phyloP scores from a whole-genome alignment of 2,329 filamentous ascomycete genomes.

The Mycosphaerella arachidis region DNA sequence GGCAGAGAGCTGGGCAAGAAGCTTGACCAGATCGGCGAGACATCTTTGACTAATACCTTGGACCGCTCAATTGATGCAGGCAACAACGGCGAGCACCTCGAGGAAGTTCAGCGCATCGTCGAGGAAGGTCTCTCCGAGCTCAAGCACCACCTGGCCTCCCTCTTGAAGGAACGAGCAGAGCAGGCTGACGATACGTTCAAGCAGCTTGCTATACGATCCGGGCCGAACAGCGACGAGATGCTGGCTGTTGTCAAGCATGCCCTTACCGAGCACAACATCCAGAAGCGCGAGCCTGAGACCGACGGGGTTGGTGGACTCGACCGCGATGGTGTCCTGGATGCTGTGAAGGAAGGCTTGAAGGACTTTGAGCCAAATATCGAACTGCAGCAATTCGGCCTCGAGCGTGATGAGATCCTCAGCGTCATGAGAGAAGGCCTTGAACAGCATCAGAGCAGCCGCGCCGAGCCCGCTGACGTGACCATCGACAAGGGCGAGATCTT shows the following conservation, averaged over 20 bases:
- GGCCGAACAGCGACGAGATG: slow-evolving; percentile 64
- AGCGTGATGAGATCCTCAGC: slow-evolving; percentile 82
- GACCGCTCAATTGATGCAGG: slow-evolving; percentile 42
- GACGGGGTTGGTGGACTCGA: slow-evolving; percentile 28
- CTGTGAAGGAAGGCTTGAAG: slow-evolving; percentile 87
- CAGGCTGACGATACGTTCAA: slow-evolving; percentile 33
- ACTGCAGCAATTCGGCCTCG: slow-evolving; percentile 81
- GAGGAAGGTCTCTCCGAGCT: slow-evolving; percentile 76
- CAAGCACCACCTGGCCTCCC: slow-evolving; percentile 74
- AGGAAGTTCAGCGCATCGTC: slow-evolving; percentile 72
- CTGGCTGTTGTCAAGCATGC: slow-evolving; percentile 80
- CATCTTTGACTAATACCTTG: slow-evolving; percentile 27
- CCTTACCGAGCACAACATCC: slow-evolving; percentile 55
- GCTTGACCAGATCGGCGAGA: slow-evolving; percentile 62
- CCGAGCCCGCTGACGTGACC: slow-evolving; percentile 48
- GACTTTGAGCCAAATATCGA: slow-evolving; percentile 92
- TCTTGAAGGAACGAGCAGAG: slow-evolving; percentile 70
- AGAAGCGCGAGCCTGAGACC: slow-evolving; percentile 20
- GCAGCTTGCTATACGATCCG: slow-evolving; percentile 28
- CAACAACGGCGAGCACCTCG: slow-evolving; percentile 47
- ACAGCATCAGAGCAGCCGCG: slow-evolving; percentile 57
- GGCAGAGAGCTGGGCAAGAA: slow-evolving; percentile 83
- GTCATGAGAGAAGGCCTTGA: slow-evolving; percentile 82
- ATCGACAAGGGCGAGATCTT: slow-evolving; percentile 81
- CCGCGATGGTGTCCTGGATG: slow-evolving; percentile 75